phyloP scores from a whole-genome alignment of 768 basidiomycete species.

The Erythrobasidium yunnanense region DNA sequence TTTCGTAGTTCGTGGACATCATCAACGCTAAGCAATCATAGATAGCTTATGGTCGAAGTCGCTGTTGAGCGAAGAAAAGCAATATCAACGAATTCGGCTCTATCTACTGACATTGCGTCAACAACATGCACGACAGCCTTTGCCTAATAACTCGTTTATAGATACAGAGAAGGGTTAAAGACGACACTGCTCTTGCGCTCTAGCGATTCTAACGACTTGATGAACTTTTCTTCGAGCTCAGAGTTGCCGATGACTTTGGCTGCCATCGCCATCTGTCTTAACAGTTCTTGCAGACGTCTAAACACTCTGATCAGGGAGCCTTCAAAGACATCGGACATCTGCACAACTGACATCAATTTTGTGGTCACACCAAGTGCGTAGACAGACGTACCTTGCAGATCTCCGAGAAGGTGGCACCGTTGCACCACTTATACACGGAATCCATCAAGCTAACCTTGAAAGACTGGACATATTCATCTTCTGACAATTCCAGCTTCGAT shows the following conservation, averaged over 20 bases:
- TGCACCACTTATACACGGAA: slow-evolving; percentile 91
- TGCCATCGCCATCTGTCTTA: slow-evolving; percentile 90
- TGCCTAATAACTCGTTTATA: too few species aligned
- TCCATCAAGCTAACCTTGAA: slow-evolving; percentile 99
- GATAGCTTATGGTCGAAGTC: not conserved
- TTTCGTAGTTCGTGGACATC: slow-evolving; percentile 59
- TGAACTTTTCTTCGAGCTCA: slow-evolving; percentile 88
- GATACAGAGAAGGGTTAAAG: slow-evolving; percentile 22
- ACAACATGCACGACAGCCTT: too few species aligned
- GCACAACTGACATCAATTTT: not conserved
- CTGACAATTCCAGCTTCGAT: slow-evolving; percentile 73
- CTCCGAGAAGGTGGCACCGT: slow-evolving; percentile 90
- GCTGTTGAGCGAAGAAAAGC: too few species aligned
- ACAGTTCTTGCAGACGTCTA: slow-evolving; percentile 79
- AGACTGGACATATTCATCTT: slow-evolving; percentile 86
- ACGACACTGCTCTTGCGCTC: slow-evolving; percentile 7
- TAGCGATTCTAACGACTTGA: slow-evolving; percentile 45
- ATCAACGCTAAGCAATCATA: slow-evolving; percentile 49
- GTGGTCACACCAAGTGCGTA: not conserved
- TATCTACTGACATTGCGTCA: too few species aligned
- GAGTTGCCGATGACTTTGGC: slow-evolving; percentile 93
- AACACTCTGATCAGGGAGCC: slow-evolving; percentile 94
- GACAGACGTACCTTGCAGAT: slow-evolving; percentile 69
- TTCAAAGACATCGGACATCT: slow-evolving; percentile 95
- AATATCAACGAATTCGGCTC: too few species aligned